Conservation (phyloP, 1,139 yeast genomes). For the Suhomyces chickasaworum region DNA sequence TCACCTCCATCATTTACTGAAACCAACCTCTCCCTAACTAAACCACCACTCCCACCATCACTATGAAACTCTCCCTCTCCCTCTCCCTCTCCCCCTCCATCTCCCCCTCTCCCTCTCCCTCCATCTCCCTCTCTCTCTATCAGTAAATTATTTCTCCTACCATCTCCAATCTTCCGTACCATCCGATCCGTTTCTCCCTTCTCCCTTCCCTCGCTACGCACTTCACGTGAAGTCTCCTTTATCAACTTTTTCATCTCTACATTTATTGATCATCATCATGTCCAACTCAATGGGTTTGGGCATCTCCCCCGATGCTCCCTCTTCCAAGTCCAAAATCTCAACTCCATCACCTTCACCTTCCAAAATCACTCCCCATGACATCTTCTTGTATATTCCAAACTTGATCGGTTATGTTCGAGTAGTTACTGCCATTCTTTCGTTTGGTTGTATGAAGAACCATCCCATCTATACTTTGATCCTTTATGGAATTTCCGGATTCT, state of each 20-base stretch:
- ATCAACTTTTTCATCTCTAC: constrained; percentile 9
- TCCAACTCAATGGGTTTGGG: constrained; percentile 4
- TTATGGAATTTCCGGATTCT: constrained; percentile 84
- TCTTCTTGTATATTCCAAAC: constrained; percentile 83
- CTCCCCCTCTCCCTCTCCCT: background rate
- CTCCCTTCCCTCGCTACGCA: background rate
- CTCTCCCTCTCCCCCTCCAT: background rate
- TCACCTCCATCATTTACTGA: no score
- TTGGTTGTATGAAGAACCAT: constrained; percentile 78
- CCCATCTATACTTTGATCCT: constrained; percentile 75
- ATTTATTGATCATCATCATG: constrained; percentile 7
- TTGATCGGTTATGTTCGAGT: constrained; percentile 88
- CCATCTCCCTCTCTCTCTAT: background rate
- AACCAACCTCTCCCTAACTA: no score
- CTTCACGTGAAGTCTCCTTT: constrained; percentile 8
- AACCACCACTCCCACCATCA: no score
- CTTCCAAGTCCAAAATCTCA: background rate
- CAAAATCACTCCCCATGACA: constrained; percentile 44
- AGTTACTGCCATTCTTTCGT: constrained; percentile 75
- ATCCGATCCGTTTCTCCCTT: constrained; percentile 1
- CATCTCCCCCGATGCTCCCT: background rate
- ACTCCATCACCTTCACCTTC: background rate
- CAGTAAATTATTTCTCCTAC: no score
- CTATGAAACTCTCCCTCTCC: no score
- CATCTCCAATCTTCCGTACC: background rate